phyloP scores from a whole-genome alignment of 148 eudicot genomes.

The Cornus florida region DNA sequence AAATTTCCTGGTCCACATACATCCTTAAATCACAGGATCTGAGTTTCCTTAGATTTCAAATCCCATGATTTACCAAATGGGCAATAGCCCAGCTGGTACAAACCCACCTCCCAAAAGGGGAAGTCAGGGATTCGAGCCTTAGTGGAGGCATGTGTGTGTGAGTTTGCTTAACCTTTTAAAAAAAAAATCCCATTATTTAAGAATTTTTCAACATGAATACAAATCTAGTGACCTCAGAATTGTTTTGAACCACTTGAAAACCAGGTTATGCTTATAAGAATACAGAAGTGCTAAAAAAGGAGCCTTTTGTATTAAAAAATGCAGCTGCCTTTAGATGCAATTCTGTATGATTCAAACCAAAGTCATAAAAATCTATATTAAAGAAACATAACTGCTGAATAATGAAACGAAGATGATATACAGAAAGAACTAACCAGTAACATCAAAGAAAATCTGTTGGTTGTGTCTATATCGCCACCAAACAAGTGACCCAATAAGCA shows the following conservation, averaged over 20 bases:
- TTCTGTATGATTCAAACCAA: background rate
- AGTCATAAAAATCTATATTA: background rate
- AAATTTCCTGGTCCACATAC: too few species aligned
- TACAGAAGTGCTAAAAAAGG: background rate
- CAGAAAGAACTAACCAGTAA: conserved; percentile 58
- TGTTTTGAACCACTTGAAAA: background rate
- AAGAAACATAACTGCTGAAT: background rate
- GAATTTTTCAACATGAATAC: too few species aligned
- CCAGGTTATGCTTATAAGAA: background rate
- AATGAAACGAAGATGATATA: background rate
- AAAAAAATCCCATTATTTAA: too few species aligned
- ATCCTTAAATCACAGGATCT: too few species aligned
- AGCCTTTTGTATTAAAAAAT: background rate
- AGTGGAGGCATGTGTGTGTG: too few species aligned
- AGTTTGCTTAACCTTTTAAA: too few species aligned
- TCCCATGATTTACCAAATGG: too few species aligned
- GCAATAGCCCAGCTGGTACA: too few species aligned
- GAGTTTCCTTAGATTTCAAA: too few species aligned
- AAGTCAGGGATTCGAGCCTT: too few species aligned
- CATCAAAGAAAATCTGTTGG: conserved; percentile 75
- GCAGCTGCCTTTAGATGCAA: too few species aligned
- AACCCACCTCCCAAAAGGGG: too few species aligned
- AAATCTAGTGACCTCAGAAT: background rate
- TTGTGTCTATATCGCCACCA: conserved; percentile 85
- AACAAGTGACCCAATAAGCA: conserved; percentile 45